These are phyloP conservation scores for Ascochyta rabiei DNA, from an alignment of 2,329 filamentous ascomycete species.

Conservation along the genomic window DNA sequence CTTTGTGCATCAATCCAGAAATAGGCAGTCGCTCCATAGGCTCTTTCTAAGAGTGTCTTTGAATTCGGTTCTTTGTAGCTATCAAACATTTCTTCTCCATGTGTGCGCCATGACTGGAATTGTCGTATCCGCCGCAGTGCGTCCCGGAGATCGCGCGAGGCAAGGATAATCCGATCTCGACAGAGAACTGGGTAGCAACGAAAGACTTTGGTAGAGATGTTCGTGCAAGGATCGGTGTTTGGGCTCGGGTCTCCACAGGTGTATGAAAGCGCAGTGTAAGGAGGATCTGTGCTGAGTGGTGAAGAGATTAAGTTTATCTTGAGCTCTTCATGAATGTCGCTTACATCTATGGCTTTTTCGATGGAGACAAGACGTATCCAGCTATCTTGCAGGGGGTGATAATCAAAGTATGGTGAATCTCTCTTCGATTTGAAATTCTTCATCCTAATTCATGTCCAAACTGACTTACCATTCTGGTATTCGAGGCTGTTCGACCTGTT, in stretches of 20 bases:
- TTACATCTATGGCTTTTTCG: background rate
- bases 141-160: background rate
- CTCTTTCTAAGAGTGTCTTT: background rate
- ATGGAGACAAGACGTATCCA: background rate
- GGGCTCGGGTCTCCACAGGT: conserved; percentile 3
- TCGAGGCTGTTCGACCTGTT: no score
- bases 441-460: background rate
- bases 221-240: background rate
- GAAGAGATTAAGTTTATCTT: background rate
- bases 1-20: conserved; percentile 18
- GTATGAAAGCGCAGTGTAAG: conserved; percentile 17
- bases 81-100: background rate
- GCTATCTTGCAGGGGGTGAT: background rate
- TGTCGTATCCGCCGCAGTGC: background rate
- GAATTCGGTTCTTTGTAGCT: background rate
- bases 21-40: background rate
- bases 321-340: background rate
- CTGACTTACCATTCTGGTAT: no score
- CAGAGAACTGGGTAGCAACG: background rate
- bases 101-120: background rate
- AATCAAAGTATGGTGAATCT: background rate
- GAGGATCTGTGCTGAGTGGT: background rate
- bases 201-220: background rate
- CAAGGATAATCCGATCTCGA: background rate
- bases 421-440: background rate